Evolutionary conservation across 1,139 yeast genomes (phyloP).

Genomic region (Saccharomycopsis crataegensis): DNA sequence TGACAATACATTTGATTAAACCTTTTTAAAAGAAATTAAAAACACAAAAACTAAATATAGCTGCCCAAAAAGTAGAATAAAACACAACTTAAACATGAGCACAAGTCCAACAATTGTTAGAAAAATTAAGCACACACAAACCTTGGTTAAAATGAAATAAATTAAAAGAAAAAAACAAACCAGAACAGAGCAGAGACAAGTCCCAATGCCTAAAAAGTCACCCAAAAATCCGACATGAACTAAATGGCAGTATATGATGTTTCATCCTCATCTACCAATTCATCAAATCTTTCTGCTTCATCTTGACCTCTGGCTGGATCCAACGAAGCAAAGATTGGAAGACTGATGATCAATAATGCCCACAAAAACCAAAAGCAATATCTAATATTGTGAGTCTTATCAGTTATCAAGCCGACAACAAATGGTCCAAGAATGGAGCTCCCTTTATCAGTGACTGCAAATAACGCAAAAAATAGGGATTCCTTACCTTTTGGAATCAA

Average conservation of each 20-base stretch:
- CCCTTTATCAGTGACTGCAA: conserved; percentile 68
- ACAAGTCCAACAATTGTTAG: background rate
- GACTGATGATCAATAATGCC: conserved; percentile 39
- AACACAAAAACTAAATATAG: too few species aligned
- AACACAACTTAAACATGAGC: background rate
- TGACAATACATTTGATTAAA: too few species aligned
- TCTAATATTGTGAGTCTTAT: conserved; percentile 59
- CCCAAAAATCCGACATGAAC: too few species aligned
- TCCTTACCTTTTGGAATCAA: conserved; percentile 65
- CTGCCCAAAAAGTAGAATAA: too few species aligned
- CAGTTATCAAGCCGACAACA: conserved; percentile 57
- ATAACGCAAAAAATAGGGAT: conserved; percentile 60
- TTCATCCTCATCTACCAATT: conserved; percentile 9
- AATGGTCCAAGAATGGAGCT: conserved; percentile 64
- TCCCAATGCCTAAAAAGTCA: background rate
- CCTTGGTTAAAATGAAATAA: background rate
- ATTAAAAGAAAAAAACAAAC: background rate
- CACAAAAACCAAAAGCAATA: conserved; percentile 58
- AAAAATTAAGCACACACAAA: background rate
- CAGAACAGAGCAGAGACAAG: background rate
- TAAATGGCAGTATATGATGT: too few species aligned
- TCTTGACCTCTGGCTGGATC: conserved; percentile 50
- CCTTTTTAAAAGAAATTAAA: too few species aligned
- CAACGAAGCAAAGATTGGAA: conserved; percentile 43
- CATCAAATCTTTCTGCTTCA: conserved; percentile 37